Evolutionary conservation across 2,329 filamentous ascomycete genomes (phyloP), one percentile per base, ranked within the genome.

Genomic region (Mycosphaerella sp.): DNA sequence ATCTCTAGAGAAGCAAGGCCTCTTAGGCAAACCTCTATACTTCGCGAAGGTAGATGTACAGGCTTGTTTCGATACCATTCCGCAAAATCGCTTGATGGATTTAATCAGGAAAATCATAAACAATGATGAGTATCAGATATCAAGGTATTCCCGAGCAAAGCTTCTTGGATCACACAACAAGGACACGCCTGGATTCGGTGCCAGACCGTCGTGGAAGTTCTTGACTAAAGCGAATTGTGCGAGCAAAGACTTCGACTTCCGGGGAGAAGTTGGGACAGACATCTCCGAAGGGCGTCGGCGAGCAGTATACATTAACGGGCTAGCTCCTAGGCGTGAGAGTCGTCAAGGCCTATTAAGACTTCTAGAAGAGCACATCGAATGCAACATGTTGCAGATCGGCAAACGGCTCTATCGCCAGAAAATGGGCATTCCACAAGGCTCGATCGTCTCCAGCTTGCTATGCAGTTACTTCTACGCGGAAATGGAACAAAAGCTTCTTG

Each of bases 381-480:
- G 83, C 53, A 96, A 97, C 64, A 75, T 96, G 21, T 82, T 98
- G 63, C 89, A 87, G 64, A 84, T 97, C 35, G 90, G 89, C 42
- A 91, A 89, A 71, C 87, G 85, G 59, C 89, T 84, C 66, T 96
- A 93, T 66, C 80, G 88, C 18, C 93, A 98, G 67, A 91, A 84
- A 67, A 74, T 79, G 17, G 93, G 93, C 12, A 97, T 98, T 35
- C 90, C 93, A 0, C 93, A 98, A 68, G 93, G 93, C 6, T 96
- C 90, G 0, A 79, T 96, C 1, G 67, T 98, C 4, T 96, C 90
- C 0, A 87, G 85, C 39, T 75, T 89, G 36, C 75, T 98, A 4
- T 97, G 93, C 75, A 97, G 89, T 70, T 91, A 95, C 70, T 96
- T 97, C 68, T 98, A 98, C 65, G 90, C 87, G 5, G 83, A 93